These are phyloP conservation scores for Cladosporium sp. DNA, from an alignment of 2,329 filamentous ascomycete species.

Conservation along the genomic window DNA sequence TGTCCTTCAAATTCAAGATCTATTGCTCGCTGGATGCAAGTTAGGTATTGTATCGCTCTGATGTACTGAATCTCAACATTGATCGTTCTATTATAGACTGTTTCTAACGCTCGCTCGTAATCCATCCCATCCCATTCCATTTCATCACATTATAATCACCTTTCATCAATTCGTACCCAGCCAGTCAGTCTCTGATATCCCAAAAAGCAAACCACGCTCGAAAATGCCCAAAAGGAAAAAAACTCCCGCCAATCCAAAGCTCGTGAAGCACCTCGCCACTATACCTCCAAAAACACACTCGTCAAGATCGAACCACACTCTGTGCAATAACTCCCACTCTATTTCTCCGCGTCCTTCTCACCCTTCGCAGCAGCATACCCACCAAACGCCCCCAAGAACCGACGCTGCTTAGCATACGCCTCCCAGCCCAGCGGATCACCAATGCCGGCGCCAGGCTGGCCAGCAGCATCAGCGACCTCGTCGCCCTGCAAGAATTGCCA, in stretches of 20 bases:
- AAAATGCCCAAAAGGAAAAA: neutral
- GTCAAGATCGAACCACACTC: neutral
- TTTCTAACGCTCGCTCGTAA: neutral
- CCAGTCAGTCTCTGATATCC: neutral
- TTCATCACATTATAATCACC: neutral
- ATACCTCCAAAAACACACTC: neutral
- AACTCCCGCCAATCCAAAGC: neutral
- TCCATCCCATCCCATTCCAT: neutral
- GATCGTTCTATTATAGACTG: neutral
- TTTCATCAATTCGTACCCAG: conserved; percentile 4
- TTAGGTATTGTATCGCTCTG: neutral
- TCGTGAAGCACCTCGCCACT: neutral
- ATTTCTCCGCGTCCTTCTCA: neutral
- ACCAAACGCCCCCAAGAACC: conserved; percentile 13
- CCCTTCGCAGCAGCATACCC: neutral
- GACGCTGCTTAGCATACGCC: conserved; percentile 15
- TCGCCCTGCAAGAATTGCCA: conserved; percentile 86
- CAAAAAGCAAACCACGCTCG: neutral
- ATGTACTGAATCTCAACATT: neutral
- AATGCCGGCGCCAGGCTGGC: neutral
- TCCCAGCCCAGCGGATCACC: conserved; percentile 13
- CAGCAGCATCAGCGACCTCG: conserved; percentile 40
- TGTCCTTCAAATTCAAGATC: no score
- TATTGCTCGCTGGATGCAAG: no score
- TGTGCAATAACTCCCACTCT: neutral